A percentile compares a stretch with the other conserved stretches of the same genome.
These are phyloP conservation scores for Mucor velutinosus DNA, from an alignment of 371 early-diverging fungal species.

Conservation along the genomic window DNA sequence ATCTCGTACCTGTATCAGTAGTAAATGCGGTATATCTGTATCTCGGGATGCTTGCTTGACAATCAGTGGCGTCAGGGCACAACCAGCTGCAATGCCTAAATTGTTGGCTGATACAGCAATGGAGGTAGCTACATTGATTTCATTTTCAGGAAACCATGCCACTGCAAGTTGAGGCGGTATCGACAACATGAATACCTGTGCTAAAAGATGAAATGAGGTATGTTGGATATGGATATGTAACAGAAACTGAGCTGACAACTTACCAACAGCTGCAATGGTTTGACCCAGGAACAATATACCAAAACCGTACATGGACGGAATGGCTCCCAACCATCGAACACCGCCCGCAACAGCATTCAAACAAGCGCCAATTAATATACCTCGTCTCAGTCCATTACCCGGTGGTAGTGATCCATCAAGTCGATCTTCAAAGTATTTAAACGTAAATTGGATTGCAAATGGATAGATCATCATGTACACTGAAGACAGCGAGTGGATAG, in stretches of 20 bases:
- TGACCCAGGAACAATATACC: slow-evolving; percentile 46
- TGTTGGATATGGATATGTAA: neutral
- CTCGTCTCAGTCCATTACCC: slow-evolving; percentile 46
- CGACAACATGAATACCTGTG: slow-evolving; percentile 55
- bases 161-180: slow-evolving; percentile 56
- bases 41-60: slow-evolving; percentile 38
- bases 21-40: slow-evolving; percentile 41
- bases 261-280: slow-evolving; percentile 52
- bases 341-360: slow-evolving; percentile 44
- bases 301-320: slow-evolving; percentile 38
- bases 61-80: slow-evolving; percentile 47
- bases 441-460: slow-evolving; percentile 45
- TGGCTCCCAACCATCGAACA: slow-evolving; percentile 48
- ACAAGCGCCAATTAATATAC: slow-evolving; percentile 49
- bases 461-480: slow-evolving; percentile 58
- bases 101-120: slow-evolving; percentile 57
- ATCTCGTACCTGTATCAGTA: slow-evolving; percentile 39
- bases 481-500: slow-evolving; percentile 49
- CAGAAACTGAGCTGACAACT: neutral
- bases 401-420: neutral
- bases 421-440: slow-evolving; percentile 47
- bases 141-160: slow-evolving; percentile 53
- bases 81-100: slow-evolving; percentile 55
- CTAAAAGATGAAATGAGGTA: slow-evolving; percentile 21
- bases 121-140: slow-evolving; percentile 49